Percentiles rank a stretch among this genome's conserved stretches.
These are phyloP conservation scores for Globisporangium carolinianum DNA, from an alignment of 352 stramenopile genomes.

Conservation along the genomic window DNA sequence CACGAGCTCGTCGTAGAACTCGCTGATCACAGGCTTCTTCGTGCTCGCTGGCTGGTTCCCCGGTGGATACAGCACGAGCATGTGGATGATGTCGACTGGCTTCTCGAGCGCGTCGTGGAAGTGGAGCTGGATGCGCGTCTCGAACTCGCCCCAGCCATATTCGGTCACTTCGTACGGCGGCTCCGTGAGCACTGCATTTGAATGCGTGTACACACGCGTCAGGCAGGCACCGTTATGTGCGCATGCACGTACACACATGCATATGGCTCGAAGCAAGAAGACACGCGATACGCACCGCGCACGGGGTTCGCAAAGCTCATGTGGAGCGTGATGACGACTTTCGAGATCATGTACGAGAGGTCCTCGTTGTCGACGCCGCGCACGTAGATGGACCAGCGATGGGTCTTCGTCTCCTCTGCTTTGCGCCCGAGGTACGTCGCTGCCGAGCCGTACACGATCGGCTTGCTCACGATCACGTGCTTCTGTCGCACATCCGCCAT, in stretches of 20 bases:
- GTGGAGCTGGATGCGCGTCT: constrained; percentile 94
- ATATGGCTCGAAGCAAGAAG: background rate
- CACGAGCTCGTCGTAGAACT: constrained; percentile 98
- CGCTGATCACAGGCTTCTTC: constrained; percentile 92
- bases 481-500: constrained; percentile 76
- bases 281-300: constrained; percentile 31
- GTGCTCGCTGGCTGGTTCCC: constrained; percentile 83
- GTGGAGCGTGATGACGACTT: constrained; percentile 97
- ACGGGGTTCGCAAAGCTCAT: constrained; percentile 94
- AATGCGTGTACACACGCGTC: too few relatives aligned
- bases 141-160: constrained; percentile 97
- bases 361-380: constrained; percentile 92
- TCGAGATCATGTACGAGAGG: constrained; percentile 91
- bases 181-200: constrained; percentile 81
- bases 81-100: constrained; percentile 88
- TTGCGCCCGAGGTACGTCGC: constrained; percentile 91
- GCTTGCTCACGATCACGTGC: constrained; percentile 84
- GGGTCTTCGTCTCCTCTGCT: constrained; percentile 91
- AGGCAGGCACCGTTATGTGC: background rate
- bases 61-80: constrained; percentile 79
- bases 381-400: constrained; percentile 94
- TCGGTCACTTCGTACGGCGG: constrained; percentile 96
- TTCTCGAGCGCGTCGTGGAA: constrained; percentile 94
- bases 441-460: constrained; percentile 94
- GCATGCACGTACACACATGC: background rate